phyloP scores from a whole-genome alignment of 2,329 filamentous ascomycete genomes.

The Alternaria arbusti region DNA sequence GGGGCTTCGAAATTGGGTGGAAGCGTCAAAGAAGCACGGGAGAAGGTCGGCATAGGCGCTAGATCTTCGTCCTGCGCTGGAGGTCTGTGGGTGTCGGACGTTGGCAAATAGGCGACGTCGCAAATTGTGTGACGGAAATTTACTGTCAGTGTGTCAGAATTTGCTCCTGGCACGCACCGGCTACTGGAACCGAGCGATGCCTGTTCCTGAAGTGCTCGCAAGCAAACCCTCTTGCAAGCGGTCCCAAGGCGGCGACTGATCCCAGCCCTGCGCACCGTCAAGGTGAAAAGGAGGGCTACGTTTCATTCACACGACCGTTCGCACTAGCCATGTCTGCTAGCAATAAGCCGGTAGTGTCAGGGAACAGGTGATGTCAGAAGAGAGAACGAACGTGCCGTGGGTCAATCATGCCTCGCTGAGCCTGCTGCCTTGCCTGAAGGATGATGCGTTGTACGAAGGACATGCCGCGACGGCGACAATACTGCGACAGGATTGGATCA shows the following conservation, averaged over 20 bases:
- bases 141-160: constrained; percentile 37
- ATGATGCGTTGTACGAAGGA: constrained; percentile 30
- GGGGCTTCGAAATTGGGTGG: constrained; percentile 40
- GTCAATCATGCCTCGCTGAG: constrained; percentile 21
- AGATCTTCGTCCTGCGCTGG: constrained; percentile 31
- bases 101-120: constrained; percentile 30
- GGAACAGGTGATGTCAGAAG: constrained; percentile 43
- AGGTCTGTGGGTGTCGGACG: constrained; percentile 13
- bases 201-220: constrained; percentile 43
- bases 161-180: constrained; percentile 28
- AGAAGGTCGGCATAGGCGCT: constrained; percentile 42
- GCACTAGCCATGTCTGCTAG: constrained; percentile 36
- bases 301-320: constrained; percentile 40
- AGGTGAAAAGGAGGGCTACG: constrained; percentile 38
- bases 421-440: constrained; percentile 23
- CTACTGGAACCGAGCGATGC: constrained; percentile 28
- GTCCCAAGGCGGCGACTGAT: constrained; percentile 27
- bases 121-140: constrained; percentile 38
- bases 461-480: constrained; percentile 27
- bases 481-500: constrained; percentile 44
- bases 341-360: constrained; percentile 27
- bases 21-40: constrained; percentile 48
- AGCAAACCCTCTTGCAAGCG: constrained; percentile 27
- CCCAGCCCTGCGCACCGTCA: constrained; percentile 28
- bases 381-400: constrained; percentile 20